Evolutionary conservation across 768 basidiomycete genomes (phyloP).

Genomic region (Leccinum disarticulatum): DNA sequence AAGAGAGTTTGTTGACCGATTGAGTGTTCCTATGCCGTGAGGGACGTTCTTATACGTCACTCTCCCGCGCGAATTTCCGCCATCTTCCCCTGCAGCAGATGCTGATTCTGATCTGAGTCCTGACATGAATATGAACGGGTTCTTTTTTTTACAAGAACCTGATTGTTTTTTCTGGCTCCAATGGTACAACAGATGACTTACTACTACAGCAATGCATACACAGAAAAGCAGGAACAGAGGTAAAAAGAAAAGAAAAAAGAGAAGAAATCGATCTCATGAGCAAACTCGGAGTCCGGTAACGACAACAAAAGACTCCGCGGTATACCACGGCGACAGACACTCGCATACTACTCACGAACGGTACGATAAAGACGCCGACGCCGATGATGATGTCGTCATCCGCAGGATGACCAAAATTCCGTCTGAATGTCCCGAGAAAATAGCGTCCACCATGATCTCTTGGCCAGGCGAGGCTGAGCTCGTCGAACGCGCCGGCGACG

Average conservation of each 20-base stretch:
- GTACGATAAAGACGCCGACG: background rate
- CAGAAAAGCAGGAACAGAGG: background rate
- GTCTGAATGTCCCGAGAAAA: slow-evolving; percentile 85
- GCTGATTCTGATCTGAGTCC: background rate
- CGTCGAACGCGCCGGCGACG: background rate
- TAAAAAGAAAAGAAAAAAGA: background rate
- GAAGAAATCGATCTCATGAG: background rate
- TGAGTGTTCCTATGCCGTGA: slow-evolving; percentile 2
- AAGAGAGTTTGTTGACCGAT: background rate
- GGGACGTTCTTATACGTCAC: slow-evolving; percentile 3
- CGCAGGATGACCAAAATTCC: slow-evolving; percentile 80
- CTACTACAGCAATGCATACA: background rate
- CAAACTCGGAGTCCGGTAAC: background rate
- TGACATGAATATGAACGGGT: background rate
- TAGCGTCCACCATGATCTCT: slow-evolving; percentile 68
- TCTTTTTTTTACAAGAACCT: background rate
- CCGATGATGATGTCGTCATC: slow-evolving; percentile 33
- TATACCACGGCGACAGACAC: background rate
- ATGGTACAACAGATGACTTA: slow-evolving; percentile 3
- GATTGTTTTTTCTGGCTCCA: background rate
- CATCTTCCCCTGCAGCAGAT: background rate
- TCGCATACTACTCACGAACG: background rate
- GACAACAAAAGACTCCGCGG: background rate
- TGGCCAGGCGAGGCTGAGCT: slow-evolving; percentile 8
- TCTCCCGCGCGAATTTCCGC: background rate